Base-by-base conservation (phyloP, 768 basidiomycete species). In the Leccinum subtestaceum region DNA sequence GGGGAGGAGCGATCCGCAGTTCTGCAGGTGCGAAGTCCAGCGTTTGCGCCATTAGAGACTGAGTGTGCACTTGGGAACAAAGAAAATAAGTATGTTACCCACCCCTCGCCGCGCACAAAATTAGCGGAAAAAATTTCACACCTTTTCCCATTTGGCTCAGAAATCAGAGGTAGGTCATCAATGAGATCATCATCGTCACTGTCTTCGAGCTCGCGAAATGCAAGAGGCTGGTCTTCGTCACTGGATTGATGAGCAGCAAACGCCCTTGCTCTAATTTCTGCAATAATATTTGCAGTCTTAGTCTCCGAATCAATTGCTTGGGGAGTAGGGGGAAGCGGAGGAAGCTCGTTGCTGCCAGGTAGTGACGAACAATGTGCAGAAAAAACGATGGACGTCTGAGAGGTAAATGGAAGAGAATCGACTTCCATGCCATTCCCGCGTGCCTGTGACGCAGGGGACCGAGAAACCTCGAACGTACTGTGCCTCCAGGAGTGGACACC, bases 191-290 rank as follows among this genome's bases (percentile, higher is more conserved):
- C 84, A 31, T 85, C 84, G 48, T 80, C 80, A 52, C 79, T 81
- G 34, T 79, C 81, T 34, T 79, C 79, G n/a, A 83, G 69, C 12
- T 78, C 75, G 55, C 83, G 78, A 55, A 65, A 73, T 34, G 74
- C 70, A 13, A 74, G 69, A 5, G 67, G 69, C 4, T 60, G 67
- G 36, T 67, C 69, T 10, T 84, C 81, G 2, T 80, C 78, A 64
- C 79, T 83, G n/a, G 75, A 77, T 25, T 72, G 64, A 7, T 61
- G 76, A 21, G 73, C 76, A 48, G 82, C 83, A 51, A 75, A 79
- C 5, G 84, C 87, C 60, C 76, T 78, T n/a, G 81, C 84, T 72
- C 81, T 88, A 60, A 90, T 88, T 36, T 82, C 76, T 7, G 81
- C 85, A 49, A 91, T 84, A 31, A 89, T 76, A 64, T 78, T 75